Conservation (phyloP, 2,329 filamentous ascomycete species). For the Ceratocystis diversiconidia region DNA sequence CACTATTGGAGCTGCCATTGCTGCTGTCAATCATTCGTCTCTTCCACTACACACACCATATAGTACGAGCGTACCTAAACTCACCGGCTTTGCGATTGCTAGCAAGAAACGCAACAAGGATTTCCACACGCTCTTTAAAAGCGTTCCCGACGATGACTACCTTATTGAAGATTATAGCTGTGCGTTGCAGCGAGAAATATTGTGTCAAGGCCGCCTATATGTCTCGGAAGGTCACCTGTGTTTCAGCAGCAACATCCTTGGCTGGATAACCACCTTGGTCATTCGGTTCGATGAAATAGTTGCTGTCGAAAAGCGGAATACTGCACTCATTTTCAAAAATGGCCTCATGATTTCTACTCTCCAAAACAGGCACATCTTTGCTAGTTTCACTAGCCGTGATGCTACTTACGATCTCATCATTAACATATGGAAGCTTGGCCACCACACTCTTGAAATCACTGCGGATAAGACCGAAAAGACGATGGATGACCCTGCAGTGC, state of each 20-base stretch:
- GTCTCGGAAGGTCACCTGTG: constrained; percentile 95
- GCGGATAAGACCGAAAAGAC: constrained; percentile 87
- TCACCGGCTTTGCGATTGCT: constrained; percentile 90
- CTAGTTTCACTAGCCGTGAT: constrained; percentile 85
- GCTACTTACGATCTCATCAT: constrained; percentile 94
- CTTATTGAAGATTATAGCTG: constrained; percentile 98
- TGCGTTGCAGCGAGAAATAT: constrained; percentile 85
- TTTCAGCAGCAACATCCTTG: constrained; percentile 97
- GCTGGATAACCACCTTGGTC: constrained; percentile 93
- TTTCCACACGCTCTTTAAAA: constrained; percentile 87
- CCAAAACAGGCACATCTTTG: constrained; percentile 90
- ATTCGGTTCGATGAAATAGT: constrained; percentile 98
- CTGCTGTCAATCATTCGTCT: constrained; percentile 41
- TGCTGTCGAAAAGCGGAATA: constrained; percentile 91
- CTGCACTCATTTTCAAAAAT: constrained; percentile 89
- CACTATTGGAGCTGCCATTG: constrained; percentile 58
- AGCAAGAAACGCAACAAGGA: constrained; percentile 93
- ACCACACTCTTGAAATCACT: constrained; percentile 81
- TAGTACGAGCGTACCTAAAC: constrained; percentile 50
- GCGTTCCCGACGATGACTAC: constrained; percentile 94
- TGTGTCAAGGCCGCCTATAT: constrained; percentile 85
- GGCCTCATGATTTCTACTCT: constrained; percentile 92
- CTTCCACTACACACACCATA: constrained; percentile 43
- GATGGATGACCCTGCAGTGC: constrained; percentile 31
- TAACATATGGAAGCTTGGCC: constrained; percentile 95